phyloP scores from a whole-genome alignment of 495 filamentous ascomycete genomes.

The Penicillium malachiteum region DNA sequence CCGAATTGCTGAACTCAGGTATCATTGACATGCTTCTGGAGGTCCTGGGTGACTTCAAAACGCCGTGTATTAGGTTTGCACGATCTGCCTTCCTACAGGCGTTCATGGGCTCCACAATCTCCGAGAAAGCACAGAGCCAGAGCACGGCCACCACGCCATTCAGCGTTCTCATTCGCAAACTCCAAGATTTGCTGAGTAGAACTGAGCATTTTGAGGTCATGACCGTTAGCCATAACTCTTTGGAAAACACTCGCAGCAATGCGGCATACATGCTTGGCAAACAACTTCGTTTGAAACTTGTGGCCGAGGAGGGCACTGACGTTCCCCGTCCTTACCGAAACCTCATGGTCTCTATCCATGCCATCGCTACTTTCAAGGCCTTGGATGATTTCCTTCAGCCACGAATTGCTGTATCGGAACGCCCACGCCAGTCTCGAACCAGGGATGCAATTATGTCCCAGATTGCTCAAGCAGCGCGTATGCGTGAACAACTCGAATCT shows the following conservation, averaged over 20 bases:
- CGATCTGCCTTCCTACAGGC: conserved; percentile 85
- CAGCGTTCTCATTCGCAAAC: conserved; percentile 86
- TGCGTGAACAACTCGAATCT: conserved; percentile 42
- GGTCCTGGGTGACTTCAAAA: conserved; percentile 67
- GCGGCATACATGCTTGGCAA: conserved; percentile 95
- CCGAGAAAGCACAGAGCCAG: conserved; percentile 59
- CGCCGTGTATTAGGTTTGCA: conserved; percentile 50
- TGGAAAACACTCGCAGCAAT: conserved; percentile 89
- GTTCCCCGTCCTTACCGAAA: conserved; percentile 83
- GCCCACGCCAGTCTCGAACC: conserved; percentile 64
- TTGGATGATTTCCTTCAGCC: conserved; percentile 95
- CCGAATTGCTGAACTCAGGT: conserved; percentile 86
- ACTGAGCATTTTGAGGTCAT: conserved; percentile 98
- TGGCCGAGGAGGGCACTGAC: conserved; percentile 86
- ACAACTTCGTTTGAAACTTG: conserved; percentile 84
- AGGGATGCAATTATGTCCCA: conserved; percentile 69
- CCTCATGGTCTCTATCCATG: conserved; percentile 97
- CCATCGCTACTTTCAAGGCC: conserved; percentile 96
- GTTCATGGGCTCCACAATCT: conserved; percentile 80
- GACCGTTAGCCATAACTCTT: conserved; percentile 89
- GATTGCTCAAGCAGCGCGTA: conserved; percentile 74
- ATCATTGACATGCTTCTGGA: conserved; percentile 81
- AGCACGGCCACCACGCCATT: conserved; percentile 76
- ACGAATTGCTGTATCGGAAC: conserved; percentile 79
- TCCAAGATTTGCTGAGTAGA: conserved; percentile 92